Evolutionary conservation across 306 rosid species (phyloP).

Genomic region (Corylus heterophylla): DNA sequence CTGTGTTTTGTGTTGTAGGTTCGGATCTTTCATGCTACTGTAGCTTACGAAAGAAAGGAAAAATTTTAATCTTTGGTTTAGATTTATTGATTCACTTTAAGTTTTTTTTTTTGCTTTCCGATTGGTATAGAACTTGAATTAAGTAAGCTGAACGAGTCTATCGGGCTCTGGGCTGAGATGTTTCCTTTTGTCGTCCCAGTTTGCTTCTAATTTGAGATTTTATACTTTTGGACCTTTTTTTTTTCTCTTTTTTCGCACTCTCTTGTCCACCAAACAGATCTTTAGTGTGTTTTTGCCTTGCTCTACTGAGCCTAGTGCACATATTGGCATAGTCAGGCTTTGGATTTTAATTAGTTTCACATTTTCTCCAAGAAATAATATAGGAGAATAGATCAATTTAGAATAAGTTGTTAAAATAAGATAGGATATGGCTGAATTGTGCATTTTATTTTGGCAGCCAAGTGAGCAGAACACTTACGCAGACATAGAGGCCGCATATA

Average conservation of each 20-base stretch:
- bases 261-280: background rate
- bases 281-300: background rate
- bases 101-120: background rate
- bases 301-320: background rate
- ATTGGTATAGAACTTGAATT: background rate
- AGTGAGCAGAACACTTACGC: constrained; percentile 96
- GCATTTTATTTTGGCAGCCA: constrained; percentile 53
- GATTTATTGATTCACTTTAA: background rate
- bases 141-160: background rate
- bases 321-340: background rate
- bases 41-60: background rate
- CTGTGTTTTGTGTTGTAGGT: no score
- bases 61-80: background rate
- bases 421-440: constrained; percentile 14
- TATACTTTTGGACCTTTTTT: background rate
- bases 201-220: background rate
- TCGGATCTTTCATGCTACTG: background rate
- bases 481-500: constrained; percentile 87
- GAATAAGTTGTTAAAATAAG: constrained; percentile 14
- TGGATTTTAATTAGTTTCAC: constrained; percentile 2
- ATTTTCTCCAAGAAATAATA: constrained; percentile 7
- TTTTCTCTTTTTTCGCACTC: background rate
- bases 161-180: background rate
- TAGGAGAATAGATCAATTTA: background rate
- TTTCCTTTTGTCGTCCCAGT: background rate